Conservation (phyloP, 768 basidiomycete species). For the Kwoniella bestiolae region DNA sequence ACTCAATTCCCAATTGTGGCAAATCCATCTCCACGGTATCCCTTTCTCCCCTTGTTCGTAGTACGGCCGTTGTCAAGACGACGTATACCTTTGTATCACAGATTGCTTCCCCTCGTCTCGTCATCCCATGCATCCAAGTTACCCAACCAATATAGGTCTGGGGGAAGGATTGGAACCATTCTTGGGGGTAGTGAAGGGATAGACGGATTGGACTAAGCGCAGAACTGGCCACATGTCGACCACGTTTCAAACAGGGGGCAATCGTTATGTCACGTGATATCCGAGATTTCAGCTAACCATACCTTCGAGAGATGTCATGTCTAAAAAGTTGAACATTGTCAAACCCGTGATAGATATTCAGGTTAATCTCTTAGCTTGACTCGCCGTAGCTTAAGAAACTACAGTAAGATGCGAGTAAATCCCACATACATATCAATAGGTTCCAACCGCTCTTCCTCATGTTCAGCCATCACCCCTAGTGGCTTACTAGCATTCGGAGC, state of each 20-base stretch:
- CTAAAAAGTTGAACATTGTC: not conserved
- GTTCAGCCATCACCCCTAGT: conserved; percentile 43
- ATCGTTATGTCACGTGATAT: not conserved
- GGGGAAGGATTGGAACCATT: not conserved
- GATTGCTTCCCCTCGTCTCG: not conserved
- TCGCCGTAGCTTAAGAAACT: too few relatives aligned
- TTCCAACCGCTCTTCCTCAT: conserved; percentile 53
- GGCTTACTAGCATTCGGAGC: conserved; percentile 67
- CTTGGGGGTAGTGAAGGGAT: too few relatives aligned
- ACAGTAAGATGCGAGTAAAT: conserved; percentile 12
- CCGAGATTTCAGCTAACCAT: not conserved
- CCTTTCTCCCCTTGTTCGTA: too few relatives aligned
- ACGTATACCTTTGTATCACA: not conserved
- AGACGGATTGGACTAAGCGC: too few relatives aligned
- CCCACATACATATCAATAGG: conserved; percentile 54
- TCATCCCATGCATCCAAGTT: not conserved
- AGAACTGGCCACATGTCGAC: not conserved
- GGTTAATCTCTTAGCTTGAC: too few relatives aligned
- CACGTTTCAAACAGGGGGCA: too few relatives aligned
- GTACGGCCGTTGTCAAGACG: not conserved
- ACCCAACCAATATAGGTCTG: not conserved
- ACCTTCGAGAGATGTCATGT: not conserved
- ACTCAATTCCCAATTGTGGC: not conserved
- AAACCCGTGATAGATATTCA: too few relatives aligned
- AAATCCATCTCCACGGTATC: not conserved